Evolutionary conservation across 1,284 basidiomycete genomes (phyloP), one percentile per base, ranked within the genome.

Genomic region (Chiua sp.): DNA sequence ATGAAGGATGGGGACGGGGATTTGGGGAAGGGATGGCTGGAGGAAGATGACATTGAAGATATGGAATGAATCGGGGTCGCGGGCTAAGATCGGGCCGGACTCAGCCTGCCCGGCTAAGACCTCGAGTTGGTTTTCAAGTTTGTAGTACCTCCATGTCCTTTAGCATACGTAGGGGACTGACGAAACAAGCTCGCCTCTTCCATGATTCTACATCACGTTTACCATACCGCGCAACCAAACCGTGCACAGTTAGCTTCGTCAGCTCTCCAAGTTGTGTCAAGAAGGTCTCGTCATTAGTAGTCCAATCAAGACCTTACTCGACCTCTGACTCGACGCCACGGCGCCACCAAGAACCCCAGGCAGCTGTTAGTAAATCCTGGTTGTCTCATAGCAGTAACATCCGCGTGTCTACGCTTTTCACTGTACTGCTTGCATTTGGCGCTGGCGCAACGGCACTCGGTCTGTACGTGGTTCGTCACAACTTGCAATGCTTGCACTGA

Each of bases 11-110:
- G 71, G 26, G 69, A 65, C 12, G 67, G 67, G 22, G 42, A n/a
- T 13, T 44, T n/a, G 20, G 55, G 59, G 28, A 58, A 81, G n/a
- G 83, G 82, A 16, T 90, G 86, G 85, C 69, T 90, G 66, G 86
- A 88, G 56, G 80, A 77, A 20, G 90, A 92, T 69, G 88, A 90
- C 67, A 91, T 91, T 57, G 86, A 88, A 63, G 86, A 89, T 23
- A 59, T 47, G 33, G 65, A 73, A 15, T 71, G 47, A 71, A 26
- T 26, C 26, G 26, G 26, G 5, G 26, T 26, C 26, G 33, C 33
- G 11, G 42, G 42, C 42, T 44, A 44, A 44, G 22, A n/a, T 22
- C 42, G 42, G 42, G 42, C 42, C 42, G 42, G 39, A 39, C 16
- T 26, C 26, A 26, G 26, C 26, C 26, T 5, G 26, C 5, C 26